Percentiles rank a stretch among this genome's conserved stretches.
Evolutionary conservation across 1,284 basidiomycete species (phyloP).

Genomic region (Ceratobasidium sp.): DNA sequence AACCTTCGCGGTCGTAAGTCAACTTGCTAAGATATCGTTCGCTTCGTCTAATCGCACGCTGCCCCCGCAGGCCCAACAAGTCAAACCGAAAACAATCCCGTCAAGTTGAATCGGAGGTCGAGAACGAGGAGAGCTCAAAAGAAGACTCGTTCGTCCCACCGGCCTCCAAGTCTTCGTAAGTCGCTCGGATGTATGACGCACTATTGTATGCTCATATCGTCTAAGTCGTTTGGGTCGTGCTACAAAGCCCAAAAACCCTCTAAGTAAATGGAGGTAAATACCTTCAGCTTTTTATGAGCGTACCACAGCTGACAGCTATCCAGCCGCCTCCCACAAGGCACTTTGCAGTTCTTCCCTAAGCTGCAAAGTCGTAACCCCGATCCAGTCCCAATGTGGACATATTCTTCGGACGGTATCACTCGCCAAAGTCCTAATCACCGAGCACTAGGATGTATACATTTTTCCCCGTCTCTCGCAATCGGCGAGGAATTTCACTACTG

Average conservation of each 20-base stretch:
- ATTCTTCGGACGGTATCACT: not conserved
- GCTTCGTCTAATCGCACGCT: no score
- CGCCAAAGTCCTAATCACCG: not conserved
- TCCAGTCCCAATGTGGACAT: not conserved
- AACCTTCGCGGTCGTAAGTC: no score
- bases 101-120: not conserved
- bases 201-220: no score
- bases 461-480: not conserved
- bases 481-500: not conserved
- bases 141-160: not conserved
- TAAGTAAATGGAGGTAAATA: not conserved
- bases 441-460: not conserved
- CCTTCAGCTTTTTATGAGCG: not conserved
- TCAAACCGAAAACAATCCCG: not conserved
- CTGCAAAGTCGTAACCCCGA: not conserved
- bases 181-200: no score
- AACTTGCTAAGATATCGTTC: no score
- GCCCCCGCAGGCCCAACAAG: no score
- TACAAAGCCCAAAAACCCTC: not conserved
- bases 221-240: not conserved
- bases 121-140: not conserved
- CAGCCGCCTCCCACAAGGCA: not conserved
- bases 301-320: no score
- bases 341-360: not conserved
- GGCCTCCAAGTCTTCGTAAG: no score